A percentile compares a stretch with the other conserved stretches of the same genome.
phyloP scores from a whole-genome alignment of 2,329 filamentous ascomycete species.

The Thermothelomyces thermophilus region DNA sequence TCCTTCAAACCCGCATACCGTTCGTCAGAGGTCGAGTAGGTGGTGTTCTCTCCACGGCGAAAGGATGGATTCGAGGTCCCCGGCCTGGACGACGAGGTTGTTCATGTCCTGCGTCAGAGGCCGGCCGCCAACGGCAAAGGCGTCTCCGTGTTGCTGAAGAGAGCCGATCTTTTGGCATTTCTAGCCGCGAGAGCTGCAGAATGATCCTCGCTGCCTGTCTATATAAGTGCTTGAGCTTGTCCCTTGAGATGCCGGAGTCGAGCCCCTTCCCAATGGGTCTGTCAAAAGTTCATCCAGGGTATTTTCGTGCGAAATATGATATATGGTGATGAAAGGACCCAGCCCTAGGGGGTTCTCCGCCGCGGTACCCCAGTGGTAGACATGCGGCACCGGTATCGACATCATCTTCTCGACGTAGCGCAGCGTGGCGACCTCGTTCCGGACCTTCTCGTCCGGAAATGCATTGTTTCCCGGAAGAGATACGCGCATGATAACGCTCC shows the following conservation, averaged over 20 bases:
- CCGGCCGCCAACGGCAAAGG: slow-evolving; percentile 28
- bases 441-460: slow-evolving; percentile 1
- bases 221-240: slow-evolving; percentile 4
- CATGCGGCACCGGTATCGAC: slow-evolving; percentile 6
- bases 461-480: not conserved
- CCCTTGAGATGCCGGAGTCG: slow-evolving; percentile 1
- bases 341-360: slow-evolving; percentile 4
- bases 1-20: slow-evolving; percentile 28
- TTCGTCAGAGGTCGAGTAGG: slow-evolving; percentile 26
- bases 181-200: slow-evolving; percentile 10
- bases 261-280: not conserved
- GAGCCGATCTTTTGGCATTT: slow-evolving; percentile 36
- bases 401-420: slow-evolving; percentile 9
- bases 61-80: slow-evolving; percentile 17
- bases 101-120: slow-evolving; percentile 40
- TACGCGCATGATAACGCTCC: not conserved
- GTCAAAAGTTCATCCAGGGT: not conserved
- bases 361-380: slow-evolving; percentile 9
- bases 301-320: not conserved
- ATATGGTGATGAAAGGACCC: slow-evolving; percentile 5
- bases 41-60: slow-evolving; percentile 21
- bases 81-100: slow-evolving; percentile 28
- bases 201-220: slow-evolving; percentile 2
- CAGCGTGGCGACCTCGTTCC: slow-evolving; percentile 1
- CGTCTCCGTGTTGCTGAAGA: slow-evolving; percentile 26